Percentiles rank a stretch among this genome's conserved stretches.
Conservation (phyloP, 2,329 filamentous ascomycete genomes). For the Lachnellula cervina region DNA sequence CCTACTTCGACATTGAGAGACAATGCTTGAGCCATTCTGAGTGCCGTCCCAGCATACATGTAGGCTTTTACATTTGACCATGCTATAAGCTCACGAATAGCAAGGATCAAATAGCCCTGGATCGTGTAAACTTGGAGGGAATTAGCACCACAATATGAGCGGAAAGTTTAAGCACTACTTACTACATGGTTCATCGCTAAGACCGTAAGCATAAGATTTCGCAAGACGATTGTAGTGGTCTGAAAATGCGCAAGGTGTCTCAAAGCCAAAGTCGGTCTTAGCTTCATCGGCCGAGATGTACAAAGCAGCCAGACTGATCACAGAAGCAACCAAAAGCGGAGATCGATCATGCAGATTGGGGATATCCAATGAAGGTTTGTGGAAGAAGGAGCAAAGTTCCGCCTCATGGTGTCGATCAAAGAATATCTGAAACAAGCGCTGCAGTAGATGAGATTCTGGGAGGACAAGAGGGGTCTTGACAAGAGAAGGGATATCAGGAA, state of each 20-base stretch:
- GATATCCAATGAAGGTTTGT: constrained; percentile 9
- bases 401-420: constrained; percentile 6
- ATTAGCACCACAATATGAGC: no score
- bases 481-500: neutral
- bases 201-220: neutral
- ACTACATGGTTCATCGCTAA: constrained; percentile 8
- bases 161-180: neutral
- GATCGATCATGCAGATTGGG: neutral
- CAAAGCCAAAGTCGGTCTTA: neutral
- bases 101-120: no score
- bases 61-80: no score
- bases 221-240: constrained; percentile 1
- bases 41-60: no score
- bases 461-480: neutral
- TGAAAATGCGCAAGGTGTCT: neutral
- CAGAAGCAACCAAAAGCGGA: constrained; percentile 1
- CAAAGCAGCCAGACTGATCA: constrained; percentile 7
- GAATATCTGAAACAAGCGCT: constrained; percentile 4
- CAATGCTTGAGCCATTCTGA: no score
- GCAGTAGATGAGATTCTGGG: neutral
- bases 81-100: no score
- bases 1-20: neutral
- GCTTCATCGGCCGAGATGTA: constrained; percentile 6
- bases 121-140: no score
- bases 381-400: constrained; percentile 1